Evolutionary conservation across 371 early-diverging fungal species (phyloP), one percentile per base, ranked within the genome.

Genomic region (Mortierella sp.): DNA sequence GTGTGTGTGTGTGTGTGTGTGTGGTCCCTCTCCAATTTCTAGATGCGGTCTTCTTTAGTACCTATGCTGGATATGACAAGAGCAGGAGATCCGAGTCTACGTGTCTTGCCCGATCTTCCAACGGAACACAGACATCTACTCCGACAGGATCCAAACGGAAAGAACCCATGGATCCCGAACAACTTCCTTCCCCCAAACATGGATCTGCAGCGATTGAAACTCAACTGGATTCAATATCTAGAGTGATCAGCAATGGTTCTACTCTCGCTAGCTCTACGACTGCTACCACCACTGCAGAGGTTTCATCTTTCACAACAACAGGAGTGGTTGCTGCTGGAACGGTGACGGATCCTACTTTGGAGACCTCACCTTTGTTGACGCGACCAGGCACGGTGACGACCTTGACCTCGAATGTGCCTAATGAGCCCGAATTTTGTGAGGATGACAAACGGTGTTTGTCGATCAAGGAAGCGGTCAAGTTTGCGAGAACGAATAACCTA

Each of bases 31-130:
- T n/a, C n/a, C n/a, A n/a, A n/a, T n/a, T n/a, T n/a, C n/a, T 80
- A 91, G 91, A 93, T 81, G 94, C 95, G 50, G 96, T 96, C n/a
- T 96, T 96, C 80, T 95, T 95, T 81, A 86, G 87, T 70, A 93
- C 93, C 57, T 85, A 87, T 68, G 89, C 92, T 80, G 95, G 96
- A 52, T 86, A 87, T 85, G 86, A 86, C 75, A 84, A 82, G 81
- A 37, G 51, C 2, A 65, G 63, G n/a, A 37, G 37, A 37, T 55
- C 45, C 14, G 12, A 43, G 1, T 30, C 5, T n/a, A 14, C 60
- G n/a, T 19, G 26, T 18, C 23, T 37, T 11, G 37, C 37, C 9
- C 14, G 9, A 16, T 26, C 6, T 7, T 25, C 12, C 23, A 57
- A 48, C 7, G 60, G 60, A 3, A 28, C 45, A 2, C 37, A 37